A percentile compares a stretch with the other conserved stretches of the same genome.
Evolutionary conservation across 148 eudicot species (phyloP).

Genomic region (Vaccinium macrocarpon): DNA sequence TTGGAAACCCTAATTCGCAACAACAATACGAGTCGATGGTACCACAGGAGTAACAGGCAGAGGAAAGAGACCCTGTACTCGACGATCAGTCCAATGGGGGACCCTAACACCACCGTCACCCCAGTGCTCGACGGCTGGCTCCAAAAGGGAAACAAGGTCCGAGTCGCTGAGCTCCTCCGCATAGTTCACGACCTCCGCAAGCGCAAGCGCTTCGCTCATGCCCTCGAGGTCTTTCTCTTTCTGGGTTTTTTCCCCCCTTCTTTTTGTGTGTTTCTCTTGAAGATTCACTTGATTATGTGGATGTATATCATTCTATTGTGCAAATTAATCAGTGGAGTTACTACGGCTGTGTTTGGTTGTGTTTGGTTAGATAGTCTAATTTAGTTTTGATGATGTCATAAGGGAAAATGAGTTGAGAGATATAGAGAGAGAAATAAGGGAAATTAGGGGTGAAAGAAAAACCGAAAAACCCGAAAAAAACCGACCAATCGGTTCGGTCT

Average conservation of each 20-base stretch:
- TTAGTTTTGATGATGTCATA: no score
- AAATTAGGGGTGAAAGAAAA: no score
- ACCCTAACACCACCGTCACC: constrained; percentile 41
- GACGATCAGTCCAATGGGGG: constrained; percentile 74
- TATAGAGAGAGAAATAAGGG: no score
- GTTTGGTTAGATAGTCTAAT: no score
- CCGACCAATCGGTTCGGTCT: no score
- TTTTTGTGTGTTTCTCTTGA: background rate
- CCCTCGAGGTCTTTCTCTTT: constrained; percentile 57
- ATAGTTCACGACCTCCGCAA: constrained; percentile 79
- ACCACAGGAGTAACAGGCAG: constrained; percentile 31
- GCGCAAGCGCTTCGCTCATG: constrained; percentile 74
- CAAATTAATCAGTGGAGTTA: background rate
- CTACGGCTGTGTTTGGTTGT: no score
- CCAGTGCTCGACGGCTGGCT: constrained; percentile 79
- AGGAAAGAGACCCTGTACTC: constrained; percentile 45
- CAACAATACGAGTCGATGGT: constrained; percentile 20
- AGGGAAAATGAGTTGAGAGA: no score
- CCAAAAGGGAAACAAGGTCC: constrained; percentile 44
- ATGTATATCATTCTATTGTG: background rate
- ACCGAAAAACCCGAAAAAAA: no score
- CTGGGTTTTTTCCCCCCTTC: background rate
- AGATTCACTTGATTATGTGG: background rate
- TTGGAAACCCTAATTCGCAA: constrained; percentile 23
- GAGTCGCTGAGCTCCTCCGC: constrained; percentile 56